Base-by-base conservation (phyloP, 805 yeast species). In the Kluyveromyces nonfermentans region DNA sequence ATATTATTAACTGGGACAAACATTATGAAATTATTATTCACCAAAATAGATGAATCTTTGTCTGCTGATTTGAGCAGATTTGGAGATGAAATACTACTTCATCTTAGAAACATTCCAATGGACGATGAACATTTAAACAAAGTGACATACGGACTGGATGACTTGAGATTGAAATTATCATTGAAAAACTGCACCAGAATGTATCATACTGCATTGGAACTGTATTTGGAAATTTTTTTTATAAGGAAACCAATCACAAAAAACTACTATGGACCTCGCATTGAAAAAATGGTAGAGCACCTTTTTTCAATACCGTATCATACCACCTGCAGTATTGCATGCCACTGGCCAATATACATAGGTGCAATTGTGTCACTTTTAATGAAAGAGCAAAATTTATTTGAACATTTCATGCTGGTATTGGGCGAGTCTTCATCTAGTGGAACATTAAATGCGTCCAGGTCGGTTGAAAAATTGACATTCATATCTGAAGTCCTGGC, bases 301-400 rank as follows among this genome's bases (percentile, higher is more conserved):
- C 37, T 43, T 40, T 46, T 43, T 31, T 38, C 45, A 9, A 44
- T 44, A 10, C 51, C 51, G 8, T 42, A 42, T 35, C 18, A 14
- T 7, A 28, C 33, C 31, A 16, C 41, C 7, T 33, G 37, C 1
- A 38, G 41, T 5, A 32, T 31, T 1, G 35, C 33, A 31, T 46
- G 46, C 18, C 45, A 49, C 32, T 49, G 50, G 47, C 35, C 51
- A 5, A 40, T 48, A 16, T 42, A 42, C 37, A 28, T 37, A 18
- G 38, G 42, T 33, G 46, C 46, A 3, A 20, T 48, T 15, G 16
- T 30, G 3, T 22, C 49, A 1, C 31, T 45, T 17, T 18, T 45
- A 21, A 21, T 45, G n/a, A 18, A 33, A 20, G 31, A 42, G 16
- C 20, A 42, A 7, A 40, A 43, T 33, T 19, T 48, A 18, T 25